Base-by-base conservation (phyloP, 1,284 basidiomycete genomes). In the Anthracocystis walkeri region DNA sequence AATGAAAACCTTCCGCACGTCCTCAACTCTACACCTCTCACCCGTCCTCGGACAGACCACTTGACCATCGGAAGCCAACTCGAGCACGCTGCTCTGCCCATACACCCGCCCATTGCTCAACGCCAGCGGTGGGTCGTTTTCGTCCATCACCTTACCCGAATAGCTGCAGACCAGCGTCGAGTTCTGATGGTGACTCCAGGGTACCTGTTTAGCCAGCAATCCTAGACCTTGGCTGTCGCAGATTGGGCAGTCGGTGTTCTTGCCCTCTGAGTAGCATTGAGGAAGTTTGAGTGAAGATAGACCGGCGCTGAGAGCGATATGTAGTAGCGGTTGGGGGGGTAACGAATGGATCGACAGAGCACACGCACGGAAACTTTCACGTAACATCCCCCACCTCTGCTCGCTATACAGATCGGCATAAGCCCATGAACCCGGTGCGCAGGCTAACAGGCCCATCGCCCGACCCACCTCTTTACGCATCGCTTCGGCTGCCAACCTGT, bases 51-150 rank as follows among this genome's bases (percentile, higher is more conserved):
- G 95, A 84, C 95, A 97, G 18, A 88, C 91, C 21, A 98, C 48
- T n/a, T 12, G 1, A 4, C 18, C n/a, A n/a, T n/a, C n/a, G n/a
- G n/a, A n/a, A n/a, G n/a, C 92, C 90, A 96, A 93, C 44, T 93
- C 91, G 77, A 91, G 89, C 61, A 97, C 87, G 2, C 91, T 93
- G 92, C 95, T 76, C 20, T 54, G 89, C 20, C 94, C 96, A 85
- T 99, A 99, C 20, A 98, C 95, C 75, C 92, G 89, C 4, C 95
- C 96, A 73, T 93, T 92, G 0, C 94, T 93, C 81, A 98, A 92
- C n/a, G 90, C 92, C 90, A 95, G 89, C 1, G 93, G 93, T 87
- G 91, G 92, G 81, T 95, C 96, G 83, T 95, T 90, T 72, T 91
- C 94, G 80, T 97, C 92, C 91, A 98, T 97, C 66, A 98, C 93